Evolutionary conservation across 441 rosid genomes (phyloP), one percentile per base, ranked within the genome.

Genomic region (Populus hybrid): DNA sequence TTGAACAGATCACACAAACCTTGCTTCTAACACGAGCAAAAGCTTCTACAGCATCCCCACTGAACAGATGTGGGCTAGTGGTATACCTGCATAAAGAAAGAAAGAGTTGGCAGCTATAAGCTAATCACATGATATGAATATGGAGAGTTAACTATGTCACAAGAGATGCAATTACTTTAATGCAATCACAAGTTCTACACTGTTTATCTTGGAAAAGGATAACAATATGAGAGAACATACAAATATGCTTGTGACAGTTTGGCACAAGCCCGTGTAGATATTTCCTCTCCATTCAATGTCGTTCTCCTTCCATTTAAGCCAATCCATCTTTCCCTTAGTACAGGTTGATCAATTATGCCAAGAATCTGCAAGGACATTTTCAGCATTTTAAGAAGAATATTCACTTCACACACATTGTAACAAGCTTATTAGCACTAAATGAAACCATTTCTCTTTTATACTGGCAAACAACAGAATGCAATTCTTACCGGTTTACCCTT

Each of bases 21-120:
- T 96, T 89, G 79, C 76, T 88, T 89, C 97, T 90, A 80, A 94
- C 95, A 70, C 97, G 94, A 84, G 89, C 85, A 88, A 80, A 96
- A 82, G 97, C 98, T 76, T 91, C 88, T 74, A 69, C 94, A 78
- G 97, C 98, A 78, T 89, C 93, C 75, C 76, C 95, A 32, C 79
- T 87, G 75, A 96, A 96, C 78, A 96, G 89, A 87, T 94, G 99
- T 14, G 99, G 99, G 82, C 98, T 96, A 28, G 98, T 96, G 69
- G 98, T 96, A 87, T 94, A 94, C 83, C 99, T 96, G 40, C 21
- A 35, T 12, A 78, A 24, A 64, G 35, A 72, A 30, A 40, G 0
- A 8, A 50, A 59, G 46, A 46, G 50, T 40, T 40, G 50, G 67
- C 3, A 57, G 23, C 50, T 46, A 23, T 12, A 24, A 2, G 24